Percentiles rank a stretch among this genome's conserved stretches.
Evolutionary conservation across 805 yeast species (phyloP).

Genomic region (Kodamaea jinghongensis): DNA sequence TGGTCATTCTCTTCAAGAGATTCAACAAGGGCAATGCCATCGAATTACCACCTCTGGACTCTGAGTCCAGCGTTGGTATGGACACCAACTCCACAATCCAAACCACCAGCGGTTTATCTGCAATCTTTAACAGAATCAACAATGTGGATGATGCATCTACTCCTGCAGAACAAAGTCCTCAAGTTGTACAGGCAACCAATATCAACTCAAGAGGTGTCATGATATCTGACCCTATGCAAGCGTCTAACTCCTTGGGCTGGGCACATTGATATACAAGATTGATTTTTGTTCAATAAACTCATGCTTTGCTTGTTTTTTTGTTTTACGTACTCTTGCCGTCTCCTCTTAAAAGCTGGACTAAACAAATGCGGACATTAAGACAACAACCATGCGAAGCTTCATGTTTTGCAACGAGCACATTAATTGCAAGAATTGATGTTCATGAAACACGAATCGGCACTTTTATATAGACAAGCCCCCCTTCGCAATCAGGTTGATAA

Average conservation of each 20-base stretch:
- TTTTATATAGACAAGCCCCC: slow-evolving; percentile 7
- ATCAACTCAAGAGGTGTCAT: slow-evolving; percentile 29
- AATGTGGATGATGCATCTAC: slow-evolving; percentile 20
- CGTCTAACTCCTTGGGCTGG: slow-evolving; percentile 76
- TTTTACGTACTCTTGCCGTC: slow-evolving; percentile 1
- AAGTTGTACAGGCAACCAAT: too few species aligned
- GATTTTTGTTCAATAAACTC: too few species aligned
- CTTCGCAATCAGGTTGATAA: not conserved
- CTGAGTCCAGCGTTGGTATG: slow-evolving; percentile 34
- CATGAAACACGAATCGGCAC: slow-evolving; percentile 8
- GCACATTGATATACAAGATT: slow-evolving; percentile 6
- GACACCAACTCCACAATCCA: slow-evolving; percentile 16
- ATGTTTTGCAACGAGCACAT: slow-evolving; percentile 9
- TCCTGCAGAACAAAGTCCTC: too few species aligned
- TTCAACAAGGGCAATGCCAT: slow-evolving; percentile 39
- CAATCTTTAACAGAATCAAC: slow-evolving; percentile 26
- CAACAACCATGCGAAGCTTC: slow-evolving; percentile 3
- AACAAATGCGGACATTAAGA: slow-evolving; percentile 2
- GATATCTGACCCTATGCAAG: slow-evolving; percentile 68
- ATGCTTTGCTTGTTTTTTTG: not conserved
- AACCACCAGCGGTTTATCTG: slow-evolving; percentile 24
- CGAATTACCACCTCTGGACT: slow-evolving; percentile 40
- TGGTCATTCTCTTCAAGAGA: slow-evolving; percentile 54
- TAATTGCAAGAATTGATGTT: slow-evolving; percentile 9
- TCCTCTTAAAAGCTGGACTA: slow-evolving; percentile 3